Evolutionary conservation across 1,139 yeast genomes (phyloP).

Genomic region (Keqinozyma sinolaborantium): DNA sequence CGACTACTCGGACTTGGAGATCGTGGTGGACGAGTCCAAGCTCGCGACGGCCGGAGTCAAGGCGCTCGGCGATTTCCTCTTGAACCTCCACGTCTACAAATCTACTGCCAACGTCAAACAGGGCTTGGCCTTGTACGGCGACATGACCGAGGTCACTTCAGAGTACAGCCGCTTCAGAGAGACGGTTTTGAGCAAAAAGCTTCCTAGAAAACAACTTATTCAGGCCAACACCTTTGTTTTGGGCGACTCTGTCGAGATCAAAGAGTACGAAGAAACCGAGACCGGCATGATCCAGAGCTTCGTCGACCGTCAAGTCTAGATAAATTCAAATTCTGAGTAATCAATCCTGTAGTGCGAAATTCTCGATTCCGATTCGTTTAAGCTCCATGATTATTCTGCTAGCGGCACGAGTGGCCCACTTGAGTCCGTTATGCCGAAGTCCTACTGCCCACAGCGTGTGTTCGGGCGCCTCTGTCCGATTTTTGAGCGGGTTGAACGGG

Average conservation of each 20-base stretch:
- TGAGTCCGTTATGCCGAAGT: too few relatives aligned
- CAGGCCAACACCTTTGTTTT: constrained; percentile 68
- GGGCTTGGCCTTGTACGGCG: constrained; percentile 62
- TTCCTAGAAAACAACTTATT: constrained; percentile 79
- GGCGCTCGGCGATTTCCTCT: constrained; percentile 69
- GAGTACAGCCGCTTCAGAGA: constrained; percentile 66
- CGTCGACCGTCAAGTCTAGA: constrained; percentile 50
- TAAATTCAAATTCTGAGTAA: too few relatives aligned
- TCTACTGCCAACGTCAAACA: constrained; percentile 66
- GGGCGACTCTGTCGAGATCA: constrained; percentile 44
- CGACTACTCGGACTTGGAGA: constrained; percentile 55
- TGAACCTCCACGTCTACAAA: constrained; percentile 72
- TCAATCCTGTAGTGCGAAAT: too few relatives aligned
- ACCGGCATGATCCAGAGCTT: constrained; percentile 78
- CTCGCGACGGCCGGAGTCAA: constrained; percentile 67
- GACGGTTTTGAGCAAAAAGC: constrained; percentile 63
- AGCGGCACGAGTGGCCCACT: too few relatives aligned
- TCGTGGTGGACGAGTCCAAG: constrained; percentile 56
- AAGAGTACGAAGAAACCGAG: constrained; percentile 73
- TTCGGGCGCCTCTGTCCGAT: too few relatives aligned
- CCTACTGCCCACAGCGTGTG: too few relatives aligned
- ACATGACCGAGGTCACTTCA: constrained; percentile 62
- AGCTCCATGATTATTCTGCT: too few relatives aligned
- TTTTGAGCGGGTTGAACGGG: too few relatives aligned
- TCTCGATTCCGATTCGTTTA: too few relatives aligned